Conservation (phyloP, 208 protist genomes). For the Acanthamoeba culbertsoni region DNA sequence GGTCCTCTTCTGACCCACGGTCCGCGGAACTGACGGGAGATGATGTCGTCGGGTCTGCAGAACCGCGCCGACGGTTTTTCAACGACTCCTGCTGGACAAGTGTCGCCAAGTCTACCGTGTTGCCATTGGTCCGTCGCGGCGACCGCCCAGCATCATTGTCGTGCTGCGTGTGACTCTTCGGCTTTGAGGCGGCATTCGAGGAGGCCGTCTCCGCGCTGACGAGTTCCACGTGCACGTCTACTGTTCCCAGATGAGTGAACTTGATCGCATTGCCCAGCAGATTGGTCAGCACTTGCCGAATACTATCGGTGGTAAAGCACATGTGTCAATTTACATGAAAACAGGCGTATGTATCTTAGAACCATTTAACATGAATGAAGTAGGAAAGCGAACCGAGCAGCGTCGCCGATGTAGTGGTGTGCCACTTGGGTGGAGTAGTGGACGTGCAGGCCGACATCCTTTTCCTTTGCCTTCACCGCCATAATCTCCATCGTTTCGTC, state of each 20-base stretch:
- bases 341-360: neutral
- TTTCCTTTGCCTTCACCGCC: conserved; percentile 13
- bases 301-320: neutral
- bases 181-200: neutral
- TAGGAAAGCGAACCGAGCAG: neutral
- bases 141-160: no score
- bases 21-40: no score
- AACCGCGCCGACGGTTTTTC: no score
- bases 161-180: no score
- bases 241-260: conserved; percentile 65
- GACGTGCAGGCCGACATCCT: conserved; percentile 22
- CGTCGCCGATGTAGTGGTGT: conserved; percentile 22
- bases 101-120: no score
- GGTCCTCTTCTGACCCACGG: neutral
- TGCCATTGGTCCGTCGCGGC: no score
- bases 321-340: neutral
- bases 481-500: conserved; percentile 38
- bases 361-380: neutral
- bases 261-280: conserved; percentile 71
- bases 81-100: no score
- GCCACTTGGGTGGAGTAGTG: conserved; percentile 10
- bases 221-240: conserved; percentile 19
- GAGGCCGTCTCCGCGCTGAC: neutral
- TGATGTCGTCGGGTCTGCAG: neutral
- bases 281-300: conserved; percentile 21